Evolutionary conservation across 768 basidiomycete species (phyloP), one percentile per base, ranked within the genome.

Genomic region (Suillus clintonianus): DNA sequence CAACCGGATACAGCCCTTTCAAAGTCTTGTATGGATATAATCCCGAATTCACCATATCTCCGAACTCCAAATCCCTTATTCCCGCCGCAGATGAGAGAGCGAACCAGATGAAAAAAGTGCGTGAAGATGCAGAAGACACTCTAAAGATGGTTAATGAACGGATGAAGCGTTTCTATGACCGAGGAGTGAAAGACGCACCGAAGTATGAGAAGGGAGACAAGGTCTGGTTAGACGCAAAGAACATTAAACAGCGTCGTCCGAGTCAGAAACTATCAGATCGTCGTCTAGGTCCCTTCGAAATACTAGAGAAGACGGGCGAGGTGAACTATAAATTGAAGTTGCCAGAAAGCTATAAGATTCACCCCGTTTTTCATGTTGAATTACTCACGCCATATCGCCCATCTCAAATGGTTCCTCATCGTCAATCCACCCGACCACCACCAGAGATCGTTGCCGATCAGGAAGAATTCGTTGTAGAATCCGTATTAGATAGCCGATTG

Each of bases 1-100:
- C 75, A 1, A 80, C 74, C 0, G 61, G 67, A 5, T 37, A 64
- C 11, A 66, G 77, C 0, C 81, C 82, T 0, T 80, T 80, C 70
- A 51, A 61, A 13, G 19, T 61, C 0, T 42, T 64, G 1, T 42
- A 60, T 15, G 59, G 59, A 10, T 64, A 61, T 22, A 30, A 54
- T 4, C 48, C 27, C 0, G 15, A 50, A 8, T 50, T 50, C 8
- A 30, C 27, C 0, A 30, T 50, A 0, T 6, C 27, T 1, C 48
- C 48, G 0, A 50, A 50, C 15, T 50, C 48, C 1, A 47, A 14
- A 0, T 39, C 62, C 8, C 30, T 42, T 11, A 63, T 60, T 1
- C 65, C 70, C 10, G 50, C 56, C 0, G 69, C 69, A 0, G 41
- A 62, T 6, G 60, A 68, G 5, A 68, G 66, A 51, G 58, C 60